Evolutionary conservation across 345 rosid genomes (phyloP).

Genomic region (Ricinus communis): DNA sequence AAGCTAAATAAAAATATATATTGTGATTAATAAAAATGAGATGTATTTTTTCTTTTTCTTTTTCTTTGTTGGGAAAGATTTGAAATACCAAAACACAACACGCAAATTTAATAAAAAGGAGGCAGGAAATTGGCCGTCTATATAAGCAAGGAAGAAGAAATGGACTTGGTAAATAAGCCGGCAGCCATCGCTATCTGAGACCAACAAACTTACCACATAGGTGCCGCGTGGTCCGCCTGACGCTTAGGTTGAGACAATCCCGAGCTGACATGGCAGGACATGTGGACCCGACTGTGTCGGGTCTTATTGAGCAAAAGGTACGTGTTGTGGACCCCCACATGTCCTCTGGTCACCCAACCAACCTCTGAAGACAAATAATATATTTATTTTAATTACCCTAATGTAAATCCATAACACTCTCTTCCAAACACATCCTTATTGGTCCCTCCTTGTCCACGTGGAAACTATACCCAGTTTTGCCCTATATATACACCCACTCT

Average conservation of each 20-base stretch:
- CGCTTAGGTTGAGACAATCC: constrained; percentile 21
- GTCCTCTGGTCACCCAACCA: constrained; percentile 8
- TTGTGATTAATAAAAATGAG: no score
- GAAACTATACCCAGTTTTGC: background rate
- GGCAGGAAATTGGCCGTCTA: background rate
- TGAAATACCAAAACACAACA: no score
- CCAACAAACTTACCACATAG: constrained; percentile 31
- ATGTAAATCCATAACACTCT: background rate
- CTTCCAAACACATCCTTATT: background rate
- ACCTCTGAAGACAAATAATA: background rate
- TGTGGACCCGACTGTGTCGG: constrained; percentile 48
- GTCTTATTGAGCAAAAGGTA: background rate
- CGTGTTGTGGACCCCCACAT: constrained; percentile 40
- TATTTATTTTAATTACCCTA: no score
- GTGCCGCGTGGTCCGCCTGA: constrained; percentile 49
- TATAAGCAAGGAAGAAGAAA: no score
- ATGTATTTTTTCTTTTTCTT: no score
- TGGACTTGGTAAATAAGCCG: constrained; percentile 22
- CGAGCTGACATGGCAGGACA: constrained; percentile 53
- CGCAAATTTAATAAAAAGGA: no score
- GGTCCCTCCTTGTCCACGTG: background rate
- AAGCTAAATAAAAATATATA: no score
- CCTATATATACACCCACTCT: background rate
- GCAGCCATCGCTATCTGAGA: constrained; percentile 36
- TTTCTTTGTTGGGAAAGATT: no score